phyloP scores from a whole-genome alignment of 2,329 filamentous ascomycete species.

The Cytospora piceae region DNA sequence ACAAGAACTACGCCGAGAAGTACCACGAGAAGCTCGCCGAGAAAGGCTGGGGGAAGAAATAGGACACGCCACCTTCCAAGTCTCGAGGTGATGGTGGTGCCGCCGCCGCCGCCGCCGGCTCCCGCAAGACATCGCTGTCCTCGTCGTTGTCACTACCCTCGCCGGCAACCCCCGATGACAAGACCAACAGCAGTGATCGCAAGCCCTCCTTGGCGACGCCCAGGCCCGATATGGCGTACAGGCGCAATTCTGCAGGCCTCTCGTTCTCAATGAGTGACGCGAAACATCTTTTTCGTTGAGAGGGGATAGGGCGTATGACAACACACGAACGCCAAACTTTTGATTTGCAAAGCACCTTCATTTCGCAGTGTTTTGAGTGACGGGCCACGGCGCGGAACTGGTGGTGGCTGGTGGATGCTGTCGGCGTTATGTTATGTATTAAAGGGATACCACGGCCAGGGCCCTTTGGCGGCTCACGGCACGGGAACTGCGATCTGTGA shows the following conservation, averaged over 20 bases:
- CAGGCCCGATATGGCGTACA: background rate
- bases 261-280: background rate
- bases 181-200: background rate
- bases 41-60: conserved; percentile 44
- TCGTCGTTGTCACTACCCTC: background rate
- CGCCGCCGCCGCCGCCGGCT: background rate
- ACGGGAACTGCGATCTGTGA: background rate
- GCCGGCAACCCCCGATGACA: background rate
- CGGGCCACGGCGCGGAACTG: background rate
- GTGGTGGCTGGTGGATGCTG: background rate
- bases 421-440: conserved; percentile 1
- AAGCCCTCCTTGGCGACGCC: background rate
- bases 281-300: background rate
- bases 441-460: conserved; percentile 1
- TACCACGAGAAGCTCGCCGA: conserved; percentile 65
- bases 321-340: background rate
- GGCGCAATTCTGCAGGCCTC: background rate
- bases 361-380: background rate
- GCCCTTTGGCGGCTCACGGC: background rate
- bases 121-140: background rate
- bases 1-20: conserved; percentile 60
- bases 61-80: background rate
- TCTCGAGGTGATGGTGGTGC: background rate
- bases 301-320: background rate
- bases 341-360: background rate